Conservation (phyloP, 2,329 filamentous ascomycete genomes). For the Zymoseptoria ardabiliae region DNA sequence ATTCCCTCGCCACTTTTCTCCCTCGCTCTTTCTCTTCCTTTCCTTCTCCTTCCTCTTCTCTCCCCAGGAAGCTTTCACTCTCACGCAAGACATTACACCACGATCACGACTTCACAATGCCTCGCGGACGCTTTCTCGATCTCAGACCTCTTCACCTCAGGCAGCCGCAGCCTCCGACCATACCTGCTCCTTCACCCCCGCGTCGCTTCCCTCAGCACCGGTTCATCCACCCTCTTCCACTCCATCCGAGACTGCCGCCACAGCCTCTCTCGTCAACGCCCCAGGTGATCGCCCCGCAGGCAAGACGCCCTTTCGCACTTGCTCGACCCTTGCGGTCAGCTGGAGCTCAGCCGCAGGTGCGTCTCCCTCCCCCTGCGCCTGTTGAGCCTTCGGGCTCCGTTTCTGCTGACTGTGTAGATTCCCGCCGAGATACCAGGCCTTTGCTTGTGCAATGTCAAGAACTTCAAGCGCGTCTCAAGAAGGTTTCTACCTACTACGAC, state of each 20-base stretch:
- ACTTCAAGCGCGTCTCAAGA: background rate
- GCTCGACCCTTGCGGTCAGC: background rate
- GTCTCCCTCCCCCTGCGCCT: background rate
- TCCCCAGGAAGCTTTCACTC: background rate
- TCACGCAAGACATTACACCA: background rate
- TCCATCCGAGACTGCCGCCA: background rate
- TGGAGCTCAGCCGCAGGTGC: background rate
- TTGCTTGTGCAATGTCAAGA: background rate
- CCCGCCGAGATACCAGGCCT: background rate
- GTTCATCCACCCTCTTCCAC: background rate
- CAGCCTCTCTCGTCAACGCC: background rate
- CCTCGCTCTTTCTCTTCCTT: background rate
- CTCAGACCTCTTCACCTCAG: background rate
- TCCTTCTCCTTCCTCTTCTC: background rate
- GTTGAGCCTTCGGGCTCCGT: background rate
- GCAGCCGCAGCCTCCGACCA: background rate
- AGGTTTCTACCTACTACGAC: background rate
- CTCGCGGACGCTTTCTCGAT: background rate
- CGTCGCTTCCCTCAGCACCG: background rate
- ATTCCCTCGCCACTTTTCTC: background rate
- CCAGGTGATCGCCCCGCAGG: background rate
- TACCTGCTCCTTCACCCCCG: background rate
- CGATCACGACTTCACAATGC: background rate
- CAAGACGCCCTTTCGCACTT: background rate
- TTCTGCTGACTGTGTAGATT: background rate